Conservation (phyloP, 345 rosid genomes). For the Litchi chinensis region DNA sequence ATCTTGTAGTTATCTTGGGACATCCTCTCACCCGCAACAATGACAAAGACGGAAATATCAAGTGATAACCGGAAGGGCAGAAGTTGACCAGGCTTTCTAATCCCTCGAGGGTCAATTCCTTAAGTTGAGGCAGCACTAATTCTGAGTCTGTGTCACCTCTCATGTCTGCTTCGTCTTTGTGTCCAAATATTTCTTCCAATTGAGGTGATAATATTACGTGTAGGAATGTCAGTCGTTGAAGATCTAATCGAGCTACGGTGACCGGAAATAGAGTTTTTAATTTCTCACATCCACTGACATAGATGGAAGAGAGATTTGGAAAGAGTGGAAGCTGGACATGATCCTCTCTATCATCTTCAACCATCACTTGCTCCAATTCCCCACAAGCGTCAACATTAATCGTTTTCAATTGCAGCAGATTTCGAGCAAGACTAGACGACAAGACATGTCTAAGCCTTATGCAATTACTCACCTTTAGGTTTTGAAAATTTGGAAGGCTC, state of each 20-base stretch:
- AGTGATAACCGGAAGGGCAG: no score
- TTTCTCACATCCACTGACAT: not conserved
- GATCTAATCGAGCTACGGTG: not conserved
- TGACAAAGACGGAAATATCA: no score
- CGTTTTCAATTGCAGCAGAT: not conserved
- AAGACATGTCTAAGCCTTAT: not conserved
- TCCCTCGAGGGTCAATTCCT: no score
- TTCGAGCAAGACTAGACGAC: not conserved
- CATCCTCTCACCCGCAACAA: no score
- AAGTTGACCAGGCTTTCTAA: no score
- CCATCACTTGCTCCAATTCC: conserved; percentile 7
- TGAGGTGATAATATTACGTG: not conserved
- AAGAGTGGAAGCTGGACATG: not conserved
- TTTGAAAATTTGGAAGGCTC: not conserved
- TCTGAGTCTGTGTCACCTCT: not conserved
- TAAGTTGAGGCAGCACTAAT: not conserved
- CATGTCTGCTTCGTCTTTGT: not conserved
- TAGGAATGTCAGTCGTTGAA: not conserved
- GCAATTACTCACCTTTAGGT: not conserved
- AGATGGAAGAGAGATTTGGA: not conserved
- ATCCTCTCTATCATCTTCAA: not conserved
- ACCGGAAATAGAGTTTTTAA: not conserved
- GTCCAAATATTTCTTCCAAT: not conserved
- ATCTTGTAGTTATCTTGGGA: no score
- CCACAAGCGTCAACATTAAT: accelerated